Evolutionary conservation across 192 early-diverging fungal genomes (phyloP), one percentile per base, ranked within the genome.

Genomic region (Coemansia sp.): DNA sequence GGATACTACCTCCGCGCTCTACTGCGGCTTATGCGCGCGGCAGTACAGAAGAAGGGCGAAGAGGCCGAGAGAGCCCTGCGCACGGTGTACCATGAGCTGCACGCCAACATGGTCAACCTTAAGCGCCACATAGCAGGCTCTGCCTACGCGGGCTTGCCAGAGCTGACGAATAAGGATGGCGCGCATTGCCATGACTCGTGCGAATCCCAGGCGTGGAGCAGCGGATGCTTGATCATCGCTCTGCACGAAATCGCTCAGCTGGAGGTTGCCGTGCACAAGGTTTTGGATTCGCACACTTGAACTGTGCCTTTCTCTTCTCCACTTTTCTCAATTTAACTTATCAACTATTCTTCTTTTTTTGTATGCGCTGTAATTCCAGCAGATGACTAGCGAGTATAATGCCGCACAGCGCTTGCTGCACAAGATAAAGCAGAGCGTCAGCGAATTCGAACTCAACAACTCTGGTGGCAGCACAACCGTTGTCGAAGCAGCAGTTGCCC

Each of bases 111-210:
- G 82, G 74, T 85, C 21, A 85, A 87, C 41, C 72, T 80, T 14
- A 82, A 76, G 41, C 74, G 59, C 58, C 71, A 70, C 36, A 86
- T 98, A 31, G 75, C 85, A n/a, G 77, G 57, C 31, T 90, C 85
- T 42, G 85, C 90, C 11, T 99, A 88, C 83, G 90, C 88, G 11
- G 97, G 97, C 14, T 76, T 99, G 45, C 94, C 96, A n/a, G 97
- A 99, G 79, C 76, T 99, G 64, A 99, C 97, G 8, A 99, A 99
- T 70, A 74, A 75, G 59, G 62, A 96, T 65, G 97, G 94, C 11
- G 87, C 72, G 6, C 78, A 85, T 34, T 99, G 97, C 70, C 55
- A 72, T 34, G 92, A 92, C 64, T 89, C 93, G 33, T 98, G 95
- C 69, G 85, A 90, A 13, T 94, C 96, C 0, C 97, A 99, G 78